Conservation (phyloP, 352 stramenopile species). For the Pythium aristosporum region DNA sequence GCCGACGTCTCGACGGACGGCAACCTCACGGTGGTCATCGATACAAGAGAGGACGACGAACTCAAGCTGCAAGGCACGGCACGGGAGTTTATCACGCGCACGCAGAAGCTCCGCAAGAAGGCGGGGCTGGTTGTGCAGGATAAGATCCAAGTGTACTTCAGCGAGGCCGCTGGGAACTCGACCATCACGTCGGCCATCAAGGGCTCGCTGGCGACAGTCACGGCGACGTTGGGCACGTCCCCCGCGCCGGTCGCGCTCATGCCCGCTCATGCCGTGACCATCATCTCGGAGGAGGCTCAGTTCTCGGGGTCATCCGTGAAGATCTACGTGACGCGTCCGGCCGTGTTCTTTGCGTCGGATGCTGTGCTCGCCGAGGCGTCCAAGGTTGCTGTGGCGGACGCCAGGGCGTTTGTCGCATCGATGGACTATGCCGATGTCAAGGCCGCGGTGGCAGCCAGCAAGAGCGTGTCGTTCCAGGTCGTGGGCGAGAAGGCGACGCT, state of each 20-base stretch:
- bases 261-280: conserved; percentile 61
- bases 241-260: conserved; percentile 60
- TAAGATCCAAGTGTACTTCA: conserved; percentile 96
- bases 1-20: conserved; percentile 86
- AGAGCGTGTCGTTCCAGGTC: conserved; percentile 47
- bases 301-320: conserved; percentile 69
- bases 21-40: conserved; percentile 94
- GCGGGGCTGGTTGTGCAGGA: conserved; percentile 94
- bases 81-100: conserved; percentile 96
- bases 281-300: conserved; percentile 67
- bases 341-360: conserved; percentile 66
- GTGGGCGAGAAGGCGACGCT: conserved; percentile 45
- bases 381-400: conserved; percentile 40
- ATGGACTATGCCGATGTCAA: conserved; percentile 86
- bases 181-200: conserved; percentile 65
- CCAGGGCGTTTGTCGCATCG: conserved; percentile 64
- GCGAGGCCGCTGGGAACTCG: conserved; percentile 62
- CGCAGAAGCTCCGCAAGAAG: conserved; percentile 99
- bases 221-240: conserved; percentile 51
- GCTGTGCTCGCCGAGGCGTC: conserved; percentile 48
- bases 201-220: conserved; percentile 57
- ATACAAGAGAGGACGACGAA: conserved; percentile 95
- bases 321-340: conserved; percentile 65
- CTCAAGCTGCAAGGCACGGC: conserved; percentile 92
- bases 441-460: conserved; percentile 34